phyloP scores from a whole-genome alignment of 345 rosid species.

The Euclidium syriacum region DNA sequence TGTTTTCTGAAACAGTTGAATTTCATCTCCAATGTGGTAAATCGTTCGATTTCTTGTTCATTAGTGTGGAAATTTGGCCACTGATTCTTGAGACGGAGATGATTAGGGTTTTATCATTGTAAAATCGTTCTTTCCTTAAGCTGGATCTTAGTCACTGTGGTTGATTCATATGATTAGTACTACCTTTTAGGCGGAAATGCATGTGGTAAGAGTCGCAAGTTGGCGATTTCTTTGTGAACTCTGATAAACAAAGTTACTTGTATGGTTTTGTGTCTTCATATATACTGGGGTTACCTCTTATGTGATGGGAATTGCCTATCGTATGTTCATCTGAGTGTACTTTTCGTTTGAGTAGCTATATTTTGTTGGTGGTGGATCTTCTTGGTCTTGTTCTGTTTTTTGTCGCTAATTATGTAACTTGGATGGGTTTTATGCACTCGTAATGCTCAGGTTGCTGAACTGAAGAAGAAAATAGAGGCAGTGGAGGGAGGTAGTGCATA shows the following conservation, averaged over 20 bases:
- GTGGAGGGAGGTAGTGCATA: constrained; percentile 49
- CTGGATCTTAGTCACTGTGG: not conserved
- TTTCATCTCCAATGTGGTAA: not conserved
- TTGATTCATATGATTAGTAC: not conserved
- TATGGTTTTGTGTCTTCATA: not conserved
- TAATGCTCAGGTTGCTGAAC: constrained; percentile 48
- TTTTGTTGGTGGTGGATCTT: not conserved
- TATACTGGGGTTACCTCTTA: not conserved
- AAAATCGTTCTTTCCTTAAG: not conserved
- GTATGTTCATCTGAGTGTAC: not conserved
- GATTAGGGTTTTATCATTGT: not conserved
- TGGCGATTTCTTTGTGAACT: not conserved
- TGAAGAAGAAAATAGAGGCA: constrained; percentile 59
- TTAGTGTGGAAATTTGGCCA: not conserved
- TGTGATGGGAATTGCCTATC: not conserved
- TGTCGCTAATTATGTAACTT: not conserved
- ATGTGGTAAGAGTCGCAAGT: no score
- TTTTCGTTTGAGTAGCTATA: no score
- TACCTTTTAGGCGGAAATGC: no score
- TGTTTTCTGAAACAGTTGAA: not conserved
- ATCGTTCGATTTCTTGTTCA: not conserved
- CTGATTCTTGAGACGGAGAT: not conserved
- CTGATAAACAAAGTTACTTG: not conserved
- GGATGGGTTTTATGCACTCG: not conserved
- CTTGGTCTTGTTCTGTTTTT: not conserved